phyloP scores from a whole-genome alignment of 805 yeast genomes.

The Candida orba region DNA sequence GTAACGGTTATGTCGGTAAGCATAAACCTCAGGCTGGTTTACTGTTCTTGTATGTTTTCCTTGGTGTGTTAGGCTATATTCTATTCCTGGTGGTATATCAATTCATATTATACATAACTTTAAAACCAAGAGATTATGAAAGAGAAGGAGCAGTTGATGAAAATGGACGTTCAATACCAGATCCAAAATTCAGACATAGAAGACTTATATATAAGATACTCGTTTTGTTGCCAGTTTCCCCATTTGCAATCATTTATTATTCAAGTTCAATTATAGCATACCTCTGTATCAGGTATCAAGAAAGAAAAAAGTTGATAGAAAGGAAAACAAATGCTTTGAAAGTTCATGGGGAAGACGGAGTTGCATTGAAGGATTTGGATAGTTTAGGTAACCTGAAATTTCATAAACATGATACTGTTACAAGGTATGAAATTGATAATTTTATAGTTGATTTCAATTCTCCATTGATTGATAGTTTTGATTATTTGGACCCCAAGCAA shows the following conservation, averaged over 20 bases:
- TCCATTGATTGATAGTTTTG: not conserved
- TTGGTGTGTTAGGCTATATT: not conserved
- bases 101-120: not conserved
- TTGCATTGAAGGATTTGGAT: not conserved
- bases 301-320: not conserved
- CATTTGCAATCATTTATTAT: not conserved
- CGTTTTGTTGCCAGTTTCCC: not conserved
- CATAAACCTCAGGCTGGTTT: too few species aligned
- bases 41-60: too few species aligned
- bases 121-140: not conserved
- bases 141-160: not conserved
- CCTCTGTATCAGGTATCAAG: not conserved
- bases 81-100: not conserved
- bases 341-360: not conserved
- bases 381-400: not conserved
- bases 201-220: not conserved
- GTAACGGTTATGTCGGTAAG: too few species aligned
- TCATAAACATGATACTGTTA: not conserved
- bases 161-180: not conserved
- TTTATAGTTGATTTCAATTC: not conserved
- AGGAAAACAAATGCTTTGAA: not conserved
- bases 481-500: not conserved
- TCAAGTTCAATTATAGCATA: not conserved
- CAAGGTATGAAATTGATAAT: constrained; percentile 3
- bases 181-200: not conserved